Base-by-base conservation (phyloP, 495 filamentous ascomycete species). In the Xylaria flabelliformis region DNA sequence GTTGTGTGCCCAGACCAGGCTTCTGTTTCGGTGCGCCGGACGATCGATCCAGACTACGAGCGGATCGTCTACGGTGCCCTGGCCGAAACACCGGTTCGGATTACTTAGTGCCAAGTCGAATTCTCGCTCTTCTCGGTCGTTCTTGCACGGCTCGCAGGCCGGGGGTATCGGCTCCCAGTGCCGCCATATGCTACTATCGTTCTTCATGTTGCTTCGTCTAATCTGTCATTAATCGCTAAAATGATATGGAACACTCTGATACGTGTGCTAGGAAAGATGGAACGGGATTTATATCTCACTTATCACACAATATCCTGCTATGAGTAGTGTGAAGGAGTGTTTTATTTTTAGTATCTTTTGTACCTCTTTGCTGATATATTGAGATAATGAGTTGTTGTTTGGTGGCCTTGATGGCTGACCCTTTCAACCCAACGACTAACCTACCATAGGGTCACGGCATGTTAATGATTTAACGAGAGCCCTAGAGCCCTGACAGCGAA, bases 11-110 rank as follows among this genome's bases (percentile, higher is more conserved):
- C 67, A 70, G 29, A 70, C 44, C 4, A 50, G 15, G 29, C 39
- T 46, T 21, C 58, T 36, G 34, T 55, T 46, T 15, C 46, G 32
- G 15, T 53, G 9, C 0, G n/a, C n/a, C 1, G 69, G 48, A 2
- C 34, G 24, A 7, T 71, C 58, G 9, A 71, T 39, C 69, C 69
- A 71, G 10, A 71, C 24, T 29, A 71, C 69, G 1, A 71, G 59
- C 0, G 69, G 69, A 26, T 71, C 58, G 8, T 71, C 59, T 24
- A 32, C 41, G 4, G 29, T 64, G 61, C 59, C 69, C 17, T 13
- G 32, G 13, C 69, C 69, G 46, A 53, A 71, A 44, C 46, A 71
- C 4, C 69, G 32, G 69, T 71, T 71, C 1, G 69, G 69, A 19
- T 71, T n/a, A 5, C 34, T 39, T 4, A 71, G n/a, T 5, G 58